These are phyloP conservation scores for Trichoderma sp. DNA, from an alignment of 2,329 filamentous ascomycete species.

Conservation along the genomic window DNA sequence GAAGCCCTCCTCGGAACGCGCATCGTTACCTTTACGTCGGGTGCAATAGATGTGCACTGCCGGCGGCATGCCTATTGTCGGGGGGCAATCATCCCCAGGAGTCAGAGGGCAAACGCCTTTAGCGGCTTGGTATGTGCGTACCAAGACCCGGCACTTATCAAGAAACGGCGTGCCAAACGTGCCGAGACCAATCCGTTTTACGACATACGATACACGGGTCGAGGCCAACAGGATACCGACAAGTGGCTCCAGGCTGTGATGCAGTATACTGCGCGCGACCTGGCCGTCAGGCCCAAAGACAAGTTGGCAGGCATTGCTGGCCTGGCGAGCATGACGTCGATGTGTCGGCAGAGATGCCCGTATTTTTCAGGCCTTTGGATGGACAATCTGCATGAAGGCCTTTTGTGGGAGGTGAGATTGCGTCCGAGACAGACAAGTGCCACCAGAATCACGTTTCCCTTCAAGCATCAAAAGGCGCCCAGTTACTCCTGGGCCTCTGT, in stretches of 20 bases:
- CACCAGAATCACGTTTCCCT: slow-evolving; percentile 1
- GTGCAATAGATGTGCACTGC: background rate
- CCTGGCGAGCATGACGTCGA: background rate
- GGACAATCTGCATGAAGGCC: background rate
- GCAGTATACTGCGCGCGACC: slow-evolving; percentile 3
- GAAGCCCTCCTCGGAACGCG: slow-evolving; percentile 7
- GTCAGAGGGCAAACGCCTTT: background rate
- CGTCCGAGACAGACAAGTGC: background rate
- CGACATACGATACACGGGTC: background rate
- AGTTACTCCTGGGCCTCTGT: slow-evolving; percentile 23
- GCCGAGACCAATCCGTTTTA: background rate
- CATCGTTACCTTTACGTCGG: background rate
- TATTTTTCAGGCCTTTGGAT: slow-evolving; percentile 23
- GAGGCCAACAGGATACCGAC: background rate
- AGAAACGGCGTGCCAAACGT: background rate
- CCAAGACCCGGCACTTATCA: background rate
- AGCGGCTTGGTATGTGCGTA: background rate
- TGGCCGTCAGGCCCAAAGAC: background rate
- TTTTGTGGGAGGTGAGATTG: slow-evolving; percentile 18
- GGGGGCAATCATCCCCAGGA: background rate
- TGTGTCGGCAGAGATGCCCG: background rate
- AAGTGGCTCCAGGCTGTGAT: slow-evolving; percentile 11
- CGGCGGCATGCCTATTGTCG: background rate
- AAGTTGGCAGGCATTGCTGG: slow-evolving; percentile 9
- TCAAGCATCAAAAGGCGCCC: slow-evolving; percentile 4